Percentiles rank a stretch among this genome's conserved stretches.
These are phyloP conservation scores for Fragaria nilgerrensis DNA, from an alignment of 306 rosid species.

Conservation along the genomic window DNA sequence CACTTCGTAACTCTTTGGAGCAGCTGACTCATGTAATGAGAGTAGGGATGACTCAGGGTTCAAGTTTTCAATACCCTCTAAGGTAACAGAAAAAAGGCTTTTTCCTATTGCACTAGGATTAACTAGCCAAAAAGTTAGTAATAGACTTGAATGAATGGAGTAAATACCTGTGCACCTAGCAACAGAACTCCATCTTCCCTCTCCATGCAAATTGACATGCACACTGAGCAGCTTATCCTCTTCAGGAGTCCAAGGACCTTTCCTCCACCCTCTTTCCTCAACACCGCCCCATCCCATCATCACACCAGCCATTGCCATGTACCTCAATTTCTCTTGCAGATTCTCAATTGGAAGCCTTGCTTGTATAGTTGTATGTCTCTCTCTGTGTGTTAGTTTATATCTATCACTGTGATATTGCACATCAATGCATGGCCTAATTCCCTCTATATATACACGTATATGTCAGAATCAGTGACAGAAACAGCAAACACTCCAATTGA, in stretches of 20 bases:
- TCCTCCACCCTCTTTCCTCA: slow-evolving; percentile 49
- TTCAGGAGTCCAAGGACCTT: slow-evolving; percentile 78
- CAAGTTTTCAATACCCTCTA: not conserved
- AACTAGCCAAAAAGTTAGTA: not conserved
- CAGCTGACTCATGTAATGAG: not conserved
- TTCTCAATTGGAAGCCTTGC: not conserved
- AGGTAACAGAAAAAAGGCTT: not conserved
- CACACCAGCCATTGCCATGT: slow-evolving; percentile 16
- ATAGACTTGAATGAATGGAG: not conserved
- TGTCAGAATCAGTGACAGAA: slow-evolving; percentile 1
- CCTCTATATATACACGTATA: not conserved
- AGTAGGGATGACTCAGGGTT: not conserved
- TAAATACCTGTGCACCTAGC: slow-evolving; percentile 45
- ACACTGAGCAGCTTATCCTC: slow-evolving; percentile 60
- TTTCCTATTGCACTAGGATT: not conserved
- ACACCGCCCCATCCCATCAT: slow-evolving; percentile 24
- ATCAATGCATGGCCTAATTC: not conserved
- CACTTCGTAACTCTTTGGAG: not conserved
- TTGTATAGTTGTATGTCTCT: too few species aligned
- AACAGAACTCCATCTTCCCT: slow-evolving; percentile 64
- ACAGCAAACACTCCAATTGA: not conserved
- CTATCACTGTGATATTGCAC: not conserved
- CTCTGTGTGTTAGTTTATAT: not conserved
- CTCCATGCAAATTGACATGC: slow-evolving; percentile 52
- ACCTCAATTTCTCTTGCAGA: slow-evolving; percentile 1